These are phyloP conservation scores for Ceratopteris richardii DNA, from an alignment of 75 land plant species.

Conservation along the genomic window DNA sequence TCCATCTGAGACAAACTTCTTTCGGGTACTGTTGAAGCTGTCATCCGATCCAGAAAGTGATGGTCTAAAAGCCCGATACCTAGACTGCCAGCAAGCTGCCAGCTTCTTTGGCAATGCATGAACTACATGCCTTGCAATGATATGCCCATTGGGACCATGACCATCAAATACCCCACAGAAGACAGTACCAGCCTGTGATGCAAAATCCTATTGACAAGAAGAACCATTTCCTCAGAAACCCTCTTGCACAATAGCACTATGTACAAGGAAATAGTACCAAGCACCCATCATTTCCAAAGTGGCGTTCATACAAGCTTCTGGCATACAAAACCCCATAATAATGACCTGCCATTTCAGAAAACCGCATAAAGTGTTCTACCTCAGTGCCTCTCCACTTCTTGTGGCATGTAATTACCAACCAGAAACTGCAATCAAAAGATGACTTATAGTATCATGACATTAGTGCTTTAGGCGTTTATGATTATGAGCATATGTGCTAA, in stretches of 20 bases:
- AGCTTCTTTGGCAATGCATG: constrained; percentile 58
- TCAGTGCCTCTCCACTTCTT: no score
- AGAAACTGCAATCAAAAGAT: no score
- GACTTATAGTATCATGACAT: no score
- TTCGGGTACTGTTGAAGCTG: no score
- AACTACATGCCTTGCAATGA: constrained; percentile 60
- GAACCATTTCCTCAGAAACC: background rate
- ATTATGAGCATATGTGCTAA: no score
- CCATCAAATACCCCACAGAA: constrained; percentile 92
- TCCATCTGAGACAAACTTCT: no score
- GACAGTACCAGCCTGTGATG: constrained; percentile 44
- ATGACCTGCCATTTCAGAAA: background rate
- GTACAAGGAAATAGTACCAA: background rate
- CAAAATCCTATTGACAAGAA: constrained; percentile 35
- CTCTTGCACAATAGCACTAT: background rate
- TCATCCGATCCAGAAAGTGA: constrained; percentile 2
- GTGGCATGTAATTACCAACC: no score
- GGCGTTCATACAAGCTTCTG: background rate
- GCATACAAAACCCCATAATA: background rate
- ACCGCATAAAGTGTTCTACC: no score
- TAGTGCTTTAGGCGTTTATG: no score
- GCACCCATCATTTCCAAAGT: background rate
- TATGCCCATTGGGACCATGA: constrained; percentile 80
- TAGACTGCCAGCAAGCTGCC: constrained; percentile 19
- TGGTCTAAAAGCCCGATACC: constrained; percentile 4